These are phyloP conservation scores for Rubia yunnanensis DNA, from an alignment of 257 asterid species.

Conservation along the genomic window DNA sequence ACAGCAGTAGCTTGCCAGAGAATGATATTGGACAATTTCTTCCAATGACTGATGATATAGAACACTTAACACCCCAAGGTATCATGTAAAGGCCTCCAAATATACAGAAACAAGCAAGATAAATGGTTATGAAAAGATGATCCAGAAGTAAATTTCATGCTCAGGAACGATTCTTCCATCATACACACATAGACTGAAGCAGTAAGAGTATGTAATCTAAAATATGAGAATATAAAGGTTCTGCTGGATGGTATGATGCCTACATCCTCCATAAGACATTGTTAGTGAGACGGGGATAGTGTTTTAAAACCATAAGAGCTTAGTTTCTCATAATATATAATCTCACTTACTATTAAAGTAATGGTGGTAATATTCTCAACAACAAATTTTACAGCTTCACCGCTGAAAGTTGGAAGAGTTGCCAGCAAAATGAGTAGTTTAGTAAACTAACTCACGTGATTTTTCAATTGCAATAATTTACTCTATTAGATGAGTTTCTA, in stretches of 20 bases:
- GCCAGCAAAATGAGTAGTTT: not conserved
- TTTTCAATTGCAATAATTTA: not conserved
- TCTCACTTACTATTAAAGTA: not conserved
- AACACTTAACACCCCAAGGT: not conserved
- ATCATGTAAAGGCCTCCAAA: not conserved
- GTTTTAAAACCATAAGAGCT: not conserved
- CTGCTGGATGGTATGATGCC: not conserved
- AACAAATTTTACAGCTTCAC: not conserved
- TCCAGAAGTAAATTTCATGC: not conserved
- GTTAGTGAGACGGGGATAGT: not conserved
- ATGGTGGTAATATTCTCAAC: not conserved
- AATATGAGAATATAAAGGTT: not conserved
- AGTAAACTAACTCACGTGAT: not conserved
- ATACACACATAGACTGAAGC: not conserved
- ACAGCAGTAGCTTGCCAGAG: not conserved
- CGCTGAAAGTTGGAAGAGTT: not conserved
- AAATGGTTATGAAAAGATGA: not conserved
- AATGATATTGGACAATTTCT: not conserved
- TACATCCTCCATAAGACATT: not conserved
- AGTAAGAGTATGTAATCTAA: not conserved
- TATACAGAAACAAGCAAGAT: not conserved
- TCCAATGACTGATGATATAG: not conserved
- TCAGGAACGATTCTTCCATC: not conserved
- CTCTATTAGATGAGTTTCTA: not conserved
- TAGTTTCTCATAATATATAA: not conserved